phyloP scores from a whole-genome alignment of 2,329 filamentous ascomycete species.

The Simplicillium sp. region DNA sequence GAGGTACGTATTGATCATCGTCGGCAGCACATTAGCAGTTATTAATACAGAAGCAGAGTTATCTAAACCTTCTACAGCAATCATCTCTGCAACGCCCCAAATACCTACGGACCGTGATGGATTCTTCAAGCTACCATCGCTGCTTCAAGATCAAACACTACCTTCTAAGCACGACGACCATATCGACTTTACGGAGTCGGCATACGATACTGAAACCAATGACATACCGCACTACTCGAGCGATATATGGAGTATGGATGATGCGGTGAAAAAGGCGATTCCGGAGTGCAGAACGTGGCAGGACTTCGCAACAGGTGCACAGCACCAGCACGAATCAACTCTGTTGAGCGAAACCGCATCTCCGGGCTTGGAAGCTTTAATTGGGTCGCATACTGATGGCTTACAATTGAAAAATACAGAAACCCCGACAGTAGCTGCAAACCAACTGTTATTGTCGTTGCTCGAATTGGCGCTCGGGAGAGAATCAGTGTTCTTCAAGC shows the following conservation, averaged over 20 bases:
- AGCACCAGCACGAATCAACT: constrained; percentile 27
- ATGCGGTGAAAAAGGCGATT: constrained; percentile 6
- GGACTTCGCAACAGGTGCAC: constrained; percentile 40
- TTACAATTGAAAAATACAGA: constrained; percentile 25
- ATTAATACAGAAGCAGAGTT: no score
- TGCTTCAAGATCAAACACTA: constrained; percentile 1
- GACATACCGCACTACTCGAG: background rate
- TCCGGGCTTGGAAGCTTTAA: constrained; percentile 53
- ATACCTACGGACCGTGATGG: constrained; percentile 12
- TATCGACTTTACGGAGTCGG: constrained; percentile 11
- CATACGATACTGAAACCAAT: constrained; percentile 1
- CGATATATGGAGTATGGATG: constrained; percentile 33
- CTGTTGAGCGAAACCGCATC: constrained; percentile 64
- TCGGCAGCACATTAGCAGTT: no score
- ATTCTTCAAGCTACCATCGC: constrained; percentile 32
- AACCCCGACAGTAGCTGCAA: constrained; percentile 34
- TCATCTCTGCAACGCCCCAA: no score
- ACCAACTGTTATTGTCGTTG: constrained; percentile 45
- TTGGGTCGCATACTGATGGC: constrained; percentile 32
- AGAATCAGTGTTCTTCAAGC: constrained; percentile 62
- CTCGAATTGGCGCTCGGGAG: constrained; percentile 60
- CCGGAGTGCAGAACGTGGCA: constrained; percentile 60
- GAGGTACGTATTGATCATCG: constrained; percentile 14
- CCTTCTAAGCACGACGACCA: constrained; percentile 5
- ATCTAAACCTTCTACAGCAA: no score